phyloP scores from a whole-genome alignment of 495 filamentous ascomycete genomes.

The Penicillium angulare region DNA sequence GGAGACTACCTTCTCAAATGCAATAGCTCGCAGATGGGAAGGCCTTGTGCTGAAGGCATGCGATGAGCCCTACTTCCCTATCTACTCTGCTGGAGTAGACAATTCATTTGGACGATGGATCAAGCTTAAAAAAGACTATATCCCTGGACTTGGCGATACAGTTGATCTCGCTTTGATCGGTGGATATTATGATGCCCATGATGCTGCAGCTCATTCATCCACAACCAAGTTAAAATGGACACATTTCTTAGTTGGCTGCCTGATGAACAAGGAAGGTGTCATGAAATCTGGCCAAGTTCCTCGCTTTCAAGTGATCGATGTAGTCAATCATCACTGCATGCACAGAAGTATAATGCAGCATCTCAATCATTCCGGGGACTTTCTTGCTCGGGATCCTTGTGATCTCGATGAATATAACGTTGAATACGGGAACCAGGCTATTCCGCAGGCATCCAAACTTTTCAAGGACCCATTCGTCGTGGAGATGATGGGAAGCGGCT shows the following conservation, averaged over 20 bases:
- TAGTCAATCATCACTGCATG: conserved; percentile 51
- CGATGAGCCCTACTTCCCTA: conserved; percentile 75
- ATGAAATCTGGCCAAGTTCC: conserved; percentile 51
- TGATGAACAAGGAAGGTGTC: conserved; percentile 69
- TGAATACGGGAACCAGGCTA: conserved; percentile 24
- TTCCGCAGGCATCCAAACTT: conserved; percentile 40
- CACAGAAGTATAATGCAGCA: conserved; percentile 43
- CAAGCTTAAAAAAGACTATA: conserved; percentile 90
- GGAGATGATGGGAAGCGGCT: conserved; percentile 63
- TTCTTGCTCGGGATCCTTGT: conserved; percentile 26
- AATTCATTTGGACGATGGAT: conserved; percentile 57
- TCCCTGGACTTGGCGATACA: conserved; percentile 74
- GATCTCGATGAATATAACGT: conserved; percentile 32
- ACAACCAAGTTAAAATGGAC: conserved; percentile 64
- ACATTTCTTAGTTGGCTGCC: conserved; percentile 74
- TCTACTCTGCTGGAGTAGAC: conserved; percentile 30
- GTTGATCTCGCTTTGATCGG: conserved; percentile 79
- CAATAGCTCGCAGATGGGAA: conserved; percentile 65
- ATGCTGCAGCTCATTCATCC: conserved; percentile 44
- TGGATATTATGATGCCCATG: conserved; percentile 61
- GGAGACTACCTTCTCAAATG: conserved; percentile 60
- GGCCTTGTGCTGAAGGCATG: conserved; percentile 75
- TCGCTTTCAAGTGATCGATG: conserved; percentile 62
- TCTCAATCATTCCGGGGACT: conserved; percentile 53
- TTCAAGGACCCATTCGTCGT: conserved; percentile 64